A percentile compares a stretch with the other conserved stretches of the same genome.
Evolutionary conservation across 2,329 filamentous ascomycete species (phyloP).

Genomic region (Emergomyces orientalis): DNA sequence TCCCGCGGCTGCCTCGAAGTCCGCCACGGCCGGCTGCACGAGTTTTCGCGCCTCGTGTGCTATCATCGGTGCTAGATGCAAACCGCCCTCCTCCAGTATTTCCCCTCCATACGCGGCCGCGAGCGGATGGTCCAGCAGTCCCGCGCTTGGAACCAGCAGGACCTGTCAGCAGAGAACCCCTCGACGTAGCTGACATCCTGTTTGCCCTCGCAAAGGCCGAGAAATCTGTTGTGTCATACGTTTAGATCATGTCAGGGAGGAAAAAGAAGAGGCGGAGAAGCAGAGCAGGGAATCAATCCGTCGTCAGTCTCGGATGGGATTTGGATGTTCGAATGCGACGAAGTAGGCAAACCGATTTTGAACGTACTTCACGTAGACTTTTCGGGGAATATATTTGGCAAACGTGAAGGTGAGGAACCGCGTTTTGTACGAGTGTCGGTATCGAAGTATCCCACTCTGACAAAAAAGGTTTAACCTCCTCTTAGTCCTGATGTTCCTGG

Average conservation of each 20-base stretch:
- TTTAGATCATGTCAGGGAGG: constrained; percentile 4
- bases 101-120: constrained; percentile 7
- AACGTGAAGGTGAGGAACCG: not conserved
- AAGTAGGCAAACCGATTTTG: not conserved
- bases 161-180: not conserved
- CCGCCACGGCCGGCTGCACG: not conserved
- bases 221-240: constrained; percentile 4
- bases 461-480: not conserved
- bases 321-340: not conserved
- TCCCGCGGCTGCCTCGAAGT: constrained; percentile 3
- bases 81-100: constrained; percentile 3
- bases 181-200: constrained; percentile 4
- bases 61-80: constrained; percentile 2
- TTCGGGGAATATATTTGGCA: not conserved
- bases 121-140: constrained; percentile 1
- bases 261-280: not conserved
- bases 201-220: not conserved
- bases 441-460: not conserved
- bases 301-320: not conserved
- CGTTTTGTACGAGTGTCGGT: not conserved
- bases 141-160: constrained; percentile 10
- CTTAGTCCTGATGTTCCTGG: not conserved
- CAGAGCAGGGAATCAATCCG: not conserved
- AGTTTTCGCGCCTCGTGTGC: constrained; percentile 3
- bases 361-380: not conserved